phyloP scores from a whole-genome alignment of 371 early-diverging fungal species.

The Mucor circinelloides region DNA sequence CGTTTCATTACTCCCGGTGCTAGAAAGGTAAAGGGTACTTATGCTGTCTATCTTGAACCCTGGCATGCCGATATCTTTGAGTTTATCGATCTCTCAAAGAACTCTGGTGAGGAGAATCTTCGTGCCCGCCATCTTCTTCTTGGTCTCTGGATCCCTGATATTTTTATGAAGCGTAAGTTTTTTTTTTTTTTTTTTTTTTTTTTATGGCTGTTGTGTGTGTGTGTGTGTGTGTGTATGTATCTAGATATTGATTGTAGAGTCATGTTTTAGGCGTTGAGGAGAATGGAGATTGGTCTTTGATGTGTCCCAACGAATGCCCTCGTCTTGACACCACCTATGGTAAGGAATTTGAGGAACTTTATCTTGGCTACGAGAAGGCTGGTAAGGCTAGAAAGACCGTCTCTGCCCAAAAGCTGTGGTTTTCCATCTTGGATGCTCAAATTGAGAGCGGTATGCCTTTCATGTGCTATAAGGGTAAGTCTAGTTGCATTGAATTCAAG shows the following conservation, averaged over 20 bases:
- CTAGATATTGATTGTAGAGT: not conserved
- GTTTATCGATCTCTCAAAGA: constrained; percentile 91
- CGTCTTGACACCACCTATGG: constrained; percentile 88
- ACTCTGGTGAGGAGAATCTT: constrained; percentile 93
- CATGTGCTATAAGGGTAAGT: constrained; percentile 87
- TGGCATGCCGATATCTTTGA: constrained; percentile 97
- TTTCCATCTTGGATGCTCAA: constrained; percentile 91
- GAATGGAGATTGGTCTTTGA: constrained; percentile 92
- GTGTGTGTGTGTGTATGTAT: not conserved
- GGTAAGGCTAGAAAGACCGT: constrained; percentile 79
- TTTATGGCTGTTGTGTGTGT: not conserved
- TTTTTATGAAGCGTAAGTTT: constrained; percentile 87
- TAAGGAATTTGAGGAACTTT: constrained; percentile 84
- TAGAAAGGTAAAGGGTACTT: constrained; percentile 92
- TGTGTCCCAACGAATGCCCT: constrained; percentile 92
- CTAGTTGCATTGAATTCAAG: not conserved
- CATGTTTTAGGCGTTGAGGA: constrained; percentile 63
- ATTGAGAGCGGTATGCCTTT: constrained; percentile 98
- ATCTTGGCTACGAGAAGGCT: constrained; percentile 76
- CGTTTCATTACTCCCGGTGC: constrained; percentile 97
- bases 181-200: not conserved
- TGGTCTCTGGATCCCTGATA: constrained; percentile 94
- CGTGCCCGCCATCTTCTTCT: constrained; percentile 92
- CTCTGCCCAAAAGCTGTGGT: constrained; percentile 96
- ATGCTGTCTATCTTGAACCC: constrained; percentile 95